These are phyloP conservation scores for Candida buenavistaensis DNA, from an alignment of 1,139 yeast species.

Conservation along the genomic window DNA sequence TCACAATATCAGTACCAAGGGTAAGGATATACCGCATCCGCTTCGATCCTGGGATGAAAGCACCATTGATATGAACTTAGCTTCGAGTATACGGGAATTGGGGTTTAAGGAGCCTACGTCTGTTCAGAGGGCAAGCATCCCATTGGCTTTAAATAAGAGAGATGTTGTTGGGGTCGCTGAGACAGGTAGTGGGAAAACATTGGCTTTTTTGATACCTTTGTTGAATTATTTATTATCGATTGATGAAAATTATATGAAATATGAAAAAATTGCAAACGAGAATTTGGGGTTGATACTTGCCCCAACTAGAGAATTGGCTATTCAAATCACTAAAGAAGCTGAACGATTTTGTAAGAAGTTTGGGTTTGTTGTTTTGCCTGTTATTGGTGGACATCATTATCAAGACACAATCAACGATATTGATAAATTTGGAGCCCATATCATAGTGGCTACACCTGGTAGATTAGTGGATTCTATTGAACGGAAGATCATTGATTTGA, in stretches of 20 bases:
- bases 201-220: slow-evolving; percentile 78
- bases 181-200: slow-evolving; percentile 95
- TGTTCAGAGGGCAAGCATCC: slow-evolving; percentile 85
- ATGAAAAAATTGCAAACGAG: slow-evolving; percentile 32
- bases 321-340: slow-evolving; percentile 75
- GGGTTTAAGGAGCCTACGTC: slow-evolving; percentile 75
- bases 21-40: slow-evolving; percentile 56
- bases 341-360: slow-evolving; percentile 44
- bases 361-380: slow-evolving; percentile 56
- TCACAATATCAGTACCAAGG: slow-evolving; percentile 62
- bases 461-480: slow-evolving; percentile 79
- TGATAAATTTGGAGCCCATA: slow-evolving; percentile 64
- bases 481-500: slow-evolving; percentile 58
- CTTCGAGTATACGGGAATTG: slow-evolving; percentile 34
- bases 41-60: slow-evolving; percentile 71
- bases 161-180: slow-evolving; percentile 93
- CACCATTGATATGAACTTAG: slow-evolving; percentile 38
- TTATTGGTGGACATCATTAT: slow-evolving; percentile 89
- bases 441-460: slow-evolving; percentile 94
- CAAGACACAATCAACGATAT: slow-evolving; percentile 60
- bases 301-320: slow-evolving; percentile 92
- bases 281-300: slow-evolving; percentile 71
- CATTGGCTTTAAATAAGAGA: slow-evolving; percentile 57
- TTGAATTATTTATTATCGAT: slow-evolving; percentile 52
- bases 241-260: slow-evolving; percentile 35